A percentile compares a stretch with the other conserved stretches of the same genome.
These are phyloP conservation scores for Zalaria sp. DNA, from an alignment of 2,329 filamentous ascomycete genomes.

Conservation along the genomic window DNA sequence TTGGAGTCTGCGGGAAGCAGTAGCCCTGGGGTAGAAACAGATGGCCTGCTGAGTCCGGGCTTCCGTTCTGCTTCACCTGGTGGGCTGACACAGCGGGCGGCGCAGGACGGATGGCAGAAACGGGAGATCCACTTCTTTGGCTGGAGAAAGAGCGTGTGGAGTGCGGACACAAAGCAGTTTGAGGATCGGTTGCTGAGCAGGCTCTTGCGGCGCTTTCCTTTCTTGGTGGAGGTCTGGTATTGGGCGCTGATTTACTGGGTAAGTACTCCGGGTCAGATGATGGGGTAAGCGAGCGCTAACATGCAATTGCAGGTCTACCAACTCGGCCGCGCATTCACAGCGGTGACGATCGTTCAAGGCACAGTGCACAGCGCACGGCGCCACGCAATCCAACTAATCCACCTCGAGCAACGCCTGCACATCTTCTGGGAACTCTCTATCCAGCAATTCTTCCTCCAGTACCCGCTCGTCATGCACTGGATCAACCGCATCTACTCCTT, in stretches of 20 bases:
- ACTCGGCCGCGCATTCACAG: conserved; percentile 57
- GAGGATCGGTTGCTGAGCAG: conserved; percentile 47
- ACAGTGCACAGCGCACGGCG: conserved; percentile 54
- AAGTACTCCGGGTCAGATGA: conserved; percentile 16
- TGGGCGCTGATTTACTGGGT: conserved; percentile 69
- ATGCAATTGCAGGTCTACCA: conserved; percentile 49
- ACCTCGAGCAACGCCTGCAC: conserved; percentile 48
- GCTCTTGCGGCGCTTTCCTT: conserved; percentile 52
- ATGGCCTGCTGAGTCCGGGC: conserved; percentile 17
- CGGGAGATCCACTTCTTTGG: conserved; percentile 33
- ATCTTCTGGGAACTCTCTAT: conserved; percentile 52
- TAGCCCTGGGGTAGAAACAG: conserved; percentile 15
- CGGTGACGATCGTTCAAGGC: conserved; percentile 51
- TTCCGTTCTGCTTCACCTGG: conserved; percentile 5
- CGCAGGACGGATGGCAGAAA: conserved; percentile 30
- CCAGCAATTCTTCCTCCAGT: conserved; percentile 42
- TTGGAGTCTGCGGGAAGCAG: conserved; percentile 26
- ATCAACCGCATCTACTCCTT: conserved; percentile 64
- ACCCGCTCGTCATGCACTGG: conserved; percentile 47
- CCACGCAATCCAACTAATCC: conserved; percentile 54
- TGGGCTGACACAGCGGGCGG: background rate
- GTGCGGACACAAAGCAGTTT: conserved; percentile 49
- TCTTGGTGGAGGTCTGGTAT: conserved; percentile 63
- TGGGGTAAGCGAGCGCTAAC: background rate
- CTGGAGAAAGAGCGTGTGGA: conserved; percentile 34